Evolutionary conservation across 306 rosid genomes (phyloP).

Genomic region (Senna tora): DNA sequence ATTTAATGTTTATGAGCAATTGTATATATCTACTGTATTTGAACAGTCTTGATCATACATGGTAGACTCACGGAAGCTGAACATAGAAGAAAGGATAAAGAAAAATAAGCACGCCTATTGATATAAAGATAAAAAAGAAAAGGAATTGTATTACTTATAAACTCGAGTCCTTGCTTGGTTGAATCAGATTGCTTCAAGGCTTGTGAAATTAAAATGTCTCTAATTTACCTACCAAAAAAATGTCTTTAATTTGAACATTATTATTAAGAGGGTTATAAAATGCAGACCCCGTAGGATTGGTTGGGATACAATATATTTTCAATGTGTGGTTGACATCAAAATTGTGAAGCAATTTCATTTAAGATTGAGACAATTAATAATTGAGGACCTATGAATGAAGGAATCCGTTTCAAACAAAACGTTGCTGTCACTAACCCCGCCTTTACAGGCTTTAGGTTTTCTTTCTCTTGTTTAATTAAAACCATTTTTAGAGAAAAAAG

Average conservation of each 20-base stretch:
- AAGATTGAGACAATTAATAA: neutral
- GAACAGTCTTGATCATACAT: neutral
- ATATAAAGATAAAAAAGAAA: neutral
- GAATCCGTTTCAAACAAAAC: slow-evolving; percentile 1
- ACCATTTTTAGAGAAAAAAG: neutral
- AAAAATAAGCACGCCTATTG: neutral
- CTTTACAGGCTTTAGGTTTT: slow-evolving; percentile 33
- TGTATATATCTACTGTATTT: neutral
- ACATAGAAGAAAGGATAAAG: neutral
- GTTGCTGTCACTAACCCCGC: slow-evolving; percentile 36
- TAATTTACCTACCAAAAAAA: no score
- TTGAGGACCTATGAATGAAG: neutral
- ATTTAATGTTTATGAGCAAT: neutral
- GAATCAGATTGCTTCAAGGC: no score
- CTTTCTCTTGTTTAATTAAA: slow-evolving; percentile 18
- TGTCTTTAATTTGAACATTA: neutral
- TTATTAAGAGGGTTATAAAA: neutral
- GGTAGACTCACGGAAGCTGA: neutral
- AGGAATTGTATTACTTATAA: neutral
- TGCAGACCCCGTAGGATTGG: neutral
- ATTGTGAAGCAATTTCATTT: neutral
- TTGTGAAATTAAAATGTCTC: no score
- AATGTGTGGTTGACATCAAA: neutral
- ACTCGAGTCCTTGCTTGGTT: neutral
- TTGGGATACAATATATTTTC: neutral